A percentile compares a stretch with the other conserved stretches of the same genome.
Conservation (phyloP, 768 basidiomycete species). For the Lactifluus echinatus region DNA sequence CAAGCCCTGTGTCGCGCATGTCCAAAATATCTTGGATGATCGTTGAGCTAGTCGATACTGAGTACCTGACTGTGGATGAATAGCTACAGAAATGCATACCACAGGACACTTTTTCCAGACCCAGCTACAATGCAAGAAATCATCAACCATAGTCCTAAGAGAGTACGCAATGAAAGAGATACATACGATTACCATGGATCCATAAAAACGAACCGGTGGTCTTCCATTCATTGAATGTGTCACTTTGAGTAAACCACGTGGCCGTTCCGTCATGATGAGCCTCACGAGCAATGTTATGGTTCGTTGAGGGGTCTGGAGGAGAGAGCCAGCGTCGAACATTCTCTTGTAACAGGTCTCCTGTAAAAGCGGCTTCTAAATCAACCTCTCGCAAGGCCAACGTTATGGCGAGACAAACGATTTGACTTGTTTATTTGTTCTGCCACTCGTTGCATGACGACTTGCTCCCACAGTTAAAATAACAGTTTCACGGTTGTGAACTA, state of each 20-base stretch:
- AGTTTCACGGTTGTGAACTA: neutral
- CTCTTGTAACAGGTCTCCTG: neutral
- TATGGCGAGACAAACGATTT: neutral
- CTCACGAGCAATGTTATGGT: neutral
- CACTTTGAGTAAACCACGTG: neutral
- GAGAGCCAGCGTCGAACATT: neutral
- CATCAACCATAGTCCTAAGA: neutral
- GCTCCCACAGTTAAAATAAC: neutral
- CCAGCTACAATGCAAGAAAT: neutral
- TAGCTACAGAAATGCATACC: neutral
- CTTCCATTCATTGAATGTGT: neutral
- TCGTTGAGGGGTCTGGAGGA: neutral
- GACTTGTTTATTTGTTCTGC: neutral
- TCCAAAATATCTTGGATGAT: neutral
- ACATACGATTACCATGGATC: neutral
- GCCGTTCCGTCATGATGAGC: neutral
- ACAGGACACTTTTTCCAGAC: neutral
- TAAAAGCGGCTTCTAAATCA: neutral
- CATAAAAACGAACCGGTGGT: neutral
- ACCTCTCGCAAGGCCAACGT: neutral
- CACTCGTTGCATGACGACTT: neutral
- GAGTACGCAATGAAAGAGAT: neutral
- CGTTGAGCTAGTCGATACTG: neutral
- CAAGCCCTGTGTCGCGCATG: neutral
- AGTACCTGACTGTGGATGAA: neutral